Percentiles rank a stretch among this genome's conserved stretches.
phyloP scores from a whole-genome alignment of 345 rosid species.

The Gynandropsis gynandra region DNA sequence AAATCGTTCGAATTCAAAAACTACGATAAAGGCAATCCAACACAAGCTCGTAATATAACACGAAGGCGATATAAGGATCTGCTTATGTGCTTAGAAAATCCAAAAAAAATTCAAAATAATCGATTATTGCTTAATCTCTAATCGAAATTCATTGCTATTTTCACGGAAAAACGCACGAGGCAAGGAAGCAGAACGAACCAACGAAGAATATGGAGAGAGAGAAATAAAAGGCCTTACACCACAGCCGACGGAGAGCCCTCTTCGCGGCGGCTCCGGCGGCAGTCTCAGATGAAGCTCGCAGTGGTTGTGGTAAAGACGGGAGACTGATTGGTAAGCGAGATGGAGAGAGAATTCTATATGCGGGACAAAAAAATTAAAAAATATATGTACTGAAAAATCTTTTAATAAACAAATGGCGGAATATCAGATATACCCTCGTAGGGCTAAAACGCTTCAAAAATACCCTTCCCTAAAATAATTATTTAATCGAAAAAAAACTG shows the following conservation, averaged over 20 bases:
- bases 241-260: slow-evolving; percentile 27
- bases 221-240: slow-evolving; percentile 17
- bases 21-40: slow-evolving; percentile 4
- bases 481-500: too few species aligned
- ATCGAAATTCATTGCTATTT: slow-evolving; percentile 12
- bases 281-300: slow-evolving; percentile 12
- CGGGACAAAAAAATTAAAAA: neutral
- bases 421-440: too few species aligned
- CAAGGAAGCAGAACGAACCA: slow-evolving; percentile 5
- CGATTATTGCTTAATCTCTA: slow-evolving; percentile 19
- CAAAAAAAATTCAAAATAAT: slow-evolving; percentile 4
- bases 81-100: neutral
- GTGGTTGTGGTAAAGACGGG: slow-evolving; percentile 16
- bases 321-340: slow-evolving; percentile 18
- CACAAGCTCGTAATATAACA: slow-evolving; percentile 7
- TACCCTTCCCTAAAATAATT: too few species aligned
- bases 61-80: slow-evolving; percentile 13
- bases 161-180: slow-evolving; percentile 11
- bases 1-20: slow-evolving; percentile 17
- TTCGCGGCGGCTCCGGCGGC: slow-evolving; percentile 30
- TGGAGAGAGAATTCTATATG: slow-evolving; percentile 10
- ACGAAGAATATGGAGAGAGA: slow-evolving; percentile 7
- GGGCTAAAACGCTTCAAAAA: too few species aligned
- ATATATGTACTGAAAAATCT: neutral
- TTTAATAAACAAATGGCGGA: neutral